Base-by-base conservation (phyloP, 805 yeast genomes). In the Debaryomyces castellii region DNA sequence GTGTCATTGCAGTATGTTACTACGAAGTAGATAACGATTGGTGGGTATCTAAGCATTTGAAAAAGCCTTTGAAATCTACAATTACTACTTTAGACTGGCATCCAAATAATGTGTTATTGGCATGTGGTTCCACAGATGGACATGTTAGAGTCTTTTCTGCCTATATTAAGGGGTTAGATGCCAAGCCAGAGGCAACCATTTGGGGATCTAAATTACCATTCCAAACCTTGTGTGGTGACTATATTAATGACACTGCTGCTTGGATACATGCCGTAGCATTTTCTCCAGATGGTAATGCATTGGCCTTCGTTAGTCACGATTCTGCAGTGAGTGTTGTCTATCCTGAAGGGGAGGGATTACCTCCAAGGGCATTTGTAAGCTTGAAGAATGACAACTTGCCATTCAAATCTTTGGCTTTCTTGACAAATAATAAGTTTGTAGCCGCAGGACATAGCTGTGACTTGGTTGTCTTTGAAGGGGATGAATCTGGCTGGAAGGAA, bases 1-100 rank as follows among this genome's bases (percentile, higher is more conserved):
- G 98, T 49, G 86, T 87, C 51, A 85, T 94, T 66, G 97, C 98
- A 8, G 87, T 94, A 41, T 94, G 99, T 73, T 94, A 91, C 71
- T 94, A 87, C 64, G 99, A 94, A 69, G 87, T 77, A 51, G 97
- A 90, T 58, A 94, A 92, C 65, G 96, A 94, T 64, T 94, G 99
- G 99, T 94, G 99, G 99, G 91, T 94, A 42, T 89, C 98, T 11
- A 92, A 92, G 68, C 99, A 92, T 71, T 86, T 94, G 68, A 91
- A 91, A 74, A 89, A 88, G 67, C 96, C 97, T n/a, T 75, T 94
- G 57, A 84, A 85, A 64, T 86, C 96, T 9, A 89, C 97, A 25
- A 78, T 91, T 54, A 76, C 91, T 53, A 76, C 87, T 39, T 75
- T 92, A 45, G 84, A 84, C 52, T 91, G 99, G 99, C 97, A 94